phyloP scores from a whole-genome alignment of 2,329 filamentous ascomycete species.

The Penicillium occitanis region DNA sequence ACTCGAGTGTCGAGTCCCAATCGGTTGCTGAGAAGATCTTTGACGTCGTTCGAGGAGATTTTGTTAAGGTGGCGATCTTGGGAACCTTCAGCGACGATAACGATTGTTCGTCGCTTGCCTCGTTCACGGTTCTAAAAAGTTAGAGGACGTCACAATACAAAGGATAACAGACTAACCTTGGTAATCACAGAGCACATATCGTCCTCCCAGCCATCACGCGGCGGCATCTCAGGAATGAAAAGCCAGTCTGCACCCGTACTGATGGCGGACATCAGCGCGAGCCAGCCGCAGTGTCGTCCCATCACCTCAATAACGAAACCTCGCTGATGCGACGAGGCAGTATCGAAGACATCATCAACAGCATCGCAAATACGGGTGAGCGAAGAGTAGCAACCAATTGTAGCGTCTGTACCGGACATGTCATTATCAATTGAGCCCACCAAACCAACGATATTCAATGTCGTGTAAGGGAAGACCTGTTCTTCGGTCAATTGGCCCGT shows the following conservation, averaged over 20 bases:
- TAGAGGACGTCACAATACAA: constrained; percentile 14
- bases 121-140: constrained; percentile 68
- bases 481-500: constrained; percentile 68
- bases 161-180: constrained; percentile 53
- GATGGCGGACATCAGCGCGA: constrained; percentile 93
- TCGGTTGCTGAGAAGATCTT: constrained; percentile 78
- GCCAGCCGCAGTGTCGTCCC: constrained; percentile 96
- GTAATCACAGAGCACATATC: constrained; percentile 80
- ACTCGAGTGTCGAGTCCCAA: constrained; percentile 87
- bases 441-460: constrained; percentile 93
- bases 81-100: constrained; percentile 95
- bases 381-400: constrained; percentile 94
- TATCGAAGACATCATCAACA: constrained; percentile 89
- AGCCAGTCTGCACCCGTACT: constrained; percentile 94
- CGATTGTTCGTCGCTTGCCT: constrained; percentile 96
- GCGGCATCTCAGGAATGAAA: constrained; percentile 94
- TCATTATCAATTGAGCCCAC: constrained; percentile 99
- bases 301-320: constrained; percentile 99
- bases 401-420: constrained; percentile 93
- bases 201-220: constrained; percentile 80
- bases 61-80: constrained; percentile 80
- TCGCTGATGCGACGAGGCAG: constrained; percentile 91
- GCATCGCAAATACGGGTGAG: constrained; percentile 90
- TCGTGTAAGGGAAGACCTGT: constrained; percentile 72
- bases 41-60: constrained; percentile 78